Evolutionary conservation across 768 basidiomycete species (phyloP).

Genomic region (Mrakia frigida): DNA sequence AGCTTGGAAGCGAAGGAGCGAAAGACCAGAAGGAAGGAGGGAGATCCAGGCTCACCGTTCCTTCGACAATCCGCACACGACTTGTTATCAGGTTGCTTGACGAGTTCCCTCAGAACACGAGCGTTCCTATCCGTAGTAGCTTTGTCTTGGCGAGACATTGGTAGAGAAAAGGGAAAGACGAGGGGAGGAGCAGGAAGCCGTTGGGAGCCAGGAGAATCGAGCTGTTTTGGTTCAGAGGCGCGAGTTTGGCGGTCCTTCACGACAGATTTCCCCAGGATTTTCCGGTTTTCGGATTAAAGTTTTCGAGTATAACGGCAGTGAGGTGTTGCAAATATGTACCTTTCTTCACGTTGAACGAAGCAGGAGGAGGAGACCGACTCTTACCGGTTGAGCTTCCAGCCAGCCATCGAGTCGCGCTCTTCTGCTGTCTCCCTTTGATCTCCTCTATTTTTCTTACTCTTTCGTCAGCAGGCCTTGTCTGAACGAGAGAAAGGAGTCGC

Average conservation of each 20-base stretch:
- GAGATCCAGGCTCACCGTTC: constrained; percentile 59
- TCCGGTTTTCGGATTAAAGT: too few relatives aligned
- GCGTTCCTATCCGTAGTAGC: constrained; percentile 75
- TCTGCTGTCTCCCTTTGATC: not conserved
- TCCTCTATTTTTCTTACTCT: not conserved
- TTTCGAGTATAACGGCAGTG: too few relatives aligned
- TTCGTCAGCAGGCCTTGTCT: not conserved
- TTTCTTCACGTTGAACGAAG: not conserved
- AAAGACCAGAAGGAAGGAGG: not conserved
- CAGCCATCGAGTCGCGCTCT: not conserved
- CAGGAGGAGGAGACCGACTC: not conserved
- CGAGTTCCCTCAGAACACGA: constrained; percentile 71
- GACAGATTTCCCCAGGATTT: too few relatives aligned
- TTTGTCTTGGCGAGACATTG: constrained; percentile 60
- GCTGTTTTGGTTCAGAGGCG: not conserved
- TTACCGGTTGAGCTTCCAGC: not conserved
- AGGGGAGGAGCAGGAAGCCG: not conserved
- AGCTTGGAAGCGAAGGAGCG: not conserved
- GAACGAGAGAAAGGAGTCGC: not conserved
- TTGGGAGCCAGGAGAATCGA: not conserved
- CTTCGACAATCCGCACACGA: constrained; percentile 94
- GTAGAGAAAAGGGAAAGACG: too few relatives aligned
- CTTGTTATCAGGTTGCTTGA: constrained; percentile 87
- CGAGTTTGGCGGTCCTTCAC: too few relatives aligned
- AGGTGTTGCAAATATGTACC: not conserved